Conservation (phyloP, 495 filamentous ascomycete species). For the Penicillium fimorum region DNA sequence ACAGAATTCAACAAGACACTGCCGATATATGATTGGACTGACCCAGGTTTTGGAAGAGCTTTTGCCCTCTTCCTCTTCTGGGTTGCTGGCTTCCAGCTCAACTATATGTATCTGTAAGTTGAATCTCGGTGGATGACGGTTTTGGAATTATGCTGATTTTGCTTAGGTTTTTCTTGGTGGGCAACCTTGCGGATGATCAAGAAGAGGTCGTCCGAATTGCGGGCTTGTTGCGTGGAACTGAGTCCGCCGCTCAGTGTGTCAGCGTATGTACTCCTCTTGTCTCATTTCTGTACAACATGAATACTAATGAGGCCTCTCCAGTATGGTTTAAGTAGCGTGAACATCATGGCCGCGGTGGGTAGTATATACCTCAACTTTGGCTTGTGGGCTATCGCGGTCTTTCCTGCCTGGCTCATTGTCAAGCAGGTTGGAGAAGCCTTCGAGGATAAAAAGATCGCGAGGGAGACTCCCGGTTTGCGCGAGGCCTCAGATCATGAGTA, state of each 20-base stretch:
- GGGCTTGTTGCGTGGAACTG: conserved; percentile 58
- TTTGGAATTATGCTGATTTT: conserved; percentile 10
- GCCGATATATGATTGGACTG: conserved; percentile 58
- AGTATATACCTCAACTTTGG: conserved; percentile 62
- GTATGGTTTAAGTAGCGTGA: conserved; percentile 57
- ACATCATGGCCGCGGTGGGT: conserved; percentile 57
- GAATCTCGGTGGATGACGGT: not conserved
- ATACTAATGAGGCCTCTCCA: conserved; percentile 16
- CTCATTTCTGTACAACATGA: not conserved
- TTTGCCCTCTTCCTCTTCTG: conserved; percentile 60
- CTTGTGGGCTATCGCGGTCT: conserved; percentile 55
- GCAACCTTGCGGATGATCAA: conserved; percentile 54
- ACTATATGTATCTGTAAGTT: conserved; percentile 60
- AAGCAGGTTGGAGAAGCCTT: conserved; percentile 46
- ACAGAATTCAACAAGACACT: conserved; percentile 49
- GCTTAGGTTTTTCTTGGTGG: conserved; percentile 58
- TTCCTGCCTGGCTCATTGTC: conserved; percentile 60
- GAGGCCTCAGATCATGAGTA: conserved; percentile 16
- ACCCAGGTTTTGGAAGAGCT: conserved; percentile 53
- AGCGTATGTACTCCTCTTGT: conserved; percentile 36
- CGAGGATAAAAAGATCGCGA: conserved; percentile 37
- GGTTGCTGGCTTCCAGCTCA: conserved; percentile 59
- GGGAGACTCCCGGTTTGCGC: conserved; percentile 25
- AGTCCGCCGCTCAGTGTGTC: conserved; percentile 61
- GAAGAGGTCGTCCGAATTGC: conserved; percentile 61